Evolutionary conservation across 768 basidiomycete species (phyloP).

Genomic region (Psilocybe tampanensis): DNA sequence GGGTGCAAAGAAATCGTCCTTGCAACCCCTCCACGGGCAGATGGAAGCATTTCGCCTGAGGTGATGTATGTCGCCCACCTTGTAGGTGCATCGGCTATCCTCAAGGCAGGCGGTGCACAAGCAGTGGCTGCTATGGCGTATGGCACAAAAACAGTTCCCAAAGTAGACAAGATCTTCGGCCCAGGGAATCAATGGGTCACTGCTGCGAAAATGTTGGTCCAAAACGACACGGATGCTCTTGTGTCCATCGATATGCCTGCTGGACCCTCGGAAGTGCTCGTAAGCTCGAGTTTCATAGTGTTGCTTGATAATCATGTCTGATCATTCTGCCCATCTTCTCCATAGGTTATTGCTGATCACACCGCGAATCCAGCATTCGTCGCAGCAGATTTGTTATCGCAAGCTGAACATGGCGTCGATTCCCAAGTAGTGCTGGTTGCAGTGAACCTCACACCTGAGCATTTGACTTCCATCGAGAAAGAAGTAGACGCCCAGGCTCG

Average conservation of each 20-base stretch:
- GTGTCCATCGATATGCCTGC: conserved; percentile 99
- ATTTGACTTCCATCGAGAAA: conserved; percentile 74
- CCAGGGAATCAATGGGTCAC: conserved; percentile 99
- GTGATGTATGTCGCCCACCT: conserved; percentile 95
- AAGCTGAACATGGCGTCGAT: conserved; percentile 98
- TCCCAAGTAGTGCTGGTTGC: conserved; percentile 96
- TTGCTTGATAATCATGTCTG: not conserved
- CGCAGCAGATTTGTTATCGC: conserved; percentile 94
- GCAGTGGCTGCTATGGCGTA: conserved; percentile 96
- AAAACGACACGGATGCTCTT: conserved; percentile 95
- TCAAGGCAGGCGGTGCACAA: conserved; percentile 96
- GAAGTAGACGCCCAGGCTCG: conserved; percentile 88
- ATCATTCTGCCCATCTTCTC: not conserved
- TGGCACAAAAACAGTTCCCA: conserved; percentile 92
- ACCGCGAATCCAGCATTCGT: conserved; percentile 88
- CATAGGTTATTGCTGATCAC: conserved; percentile 86
- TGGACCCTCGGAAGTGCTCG: conserved; percentile 96
- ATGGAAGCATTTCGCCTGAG: conserved; percentile 94
- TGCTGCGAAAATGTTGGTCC: conserved; percentile 98
- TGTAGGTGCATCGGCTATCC: conserved; percentile 86
- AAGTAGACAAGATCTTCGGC: conserved; percentile 99
- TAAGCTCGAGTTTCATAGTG: conserved; percentile 43
- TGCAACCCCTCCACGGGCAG: conserved; percentile 92
- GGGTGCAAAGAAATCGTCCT: conserved; percentile 91
- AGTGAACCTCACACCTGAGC: conserved; percentile 63